These are phyloP conservation scores for Eucalyptus curtisii DNA, from an alignment of 345 rosid genomes.

Conservation along the genomic window DNA sequence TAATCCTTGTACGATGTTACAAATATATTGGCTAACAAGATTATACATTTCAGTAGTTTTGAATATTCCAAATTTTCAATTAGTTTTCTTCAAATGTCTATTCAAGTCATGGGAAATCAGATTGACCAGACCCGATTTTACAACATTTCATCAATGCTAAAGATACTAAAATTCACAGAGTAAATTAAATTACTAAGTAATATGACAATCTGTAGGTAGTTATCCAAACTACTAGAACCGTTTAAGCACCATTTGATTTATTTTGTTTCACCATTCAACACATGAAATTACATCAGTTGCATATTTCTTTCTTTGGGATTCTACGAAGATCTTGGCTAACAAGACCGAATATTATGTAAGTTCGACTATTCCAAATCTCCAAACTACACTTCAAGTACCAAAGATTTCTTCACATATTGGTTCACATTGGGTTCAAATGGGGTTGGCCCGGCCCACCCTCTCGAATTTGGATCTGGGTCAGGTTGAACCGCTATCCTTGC, in stretches of 20 bases:
- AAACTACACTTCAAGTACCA: not conserved
- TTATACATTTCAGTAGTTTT: no score
- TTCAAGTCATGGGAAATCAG: rapidly evolving
- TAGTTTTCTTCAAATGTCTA: not conserved
- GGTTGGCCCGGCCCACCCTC: not conserved
- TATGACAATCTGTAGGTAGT: not conserved
- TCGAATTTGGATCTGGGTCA: not conserved
- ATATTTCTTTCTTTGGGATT: not conserved
- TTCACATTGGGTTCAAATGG: not conserved
- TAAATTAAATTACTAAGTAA: not conserved
- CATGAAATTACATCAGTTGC: no score
- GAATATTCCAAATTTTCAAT: not conserved
- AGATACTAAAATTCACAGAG: no score
- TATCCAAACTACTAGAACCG: not conserved
- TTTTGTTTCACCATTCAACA: not conserved
- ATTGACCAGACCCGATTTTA: not conserved
- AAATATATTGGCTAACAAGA: not conserved
- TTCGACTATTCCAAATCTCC: not conserved
- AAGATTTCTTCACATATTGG: not conserved
- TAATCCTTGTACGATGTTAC: no score
- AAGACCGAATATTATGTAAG: not conserved
- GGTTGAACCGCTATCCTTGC: not conserved
- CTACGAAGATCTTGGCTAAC: not conserved
- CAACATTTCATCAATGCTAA: no score
- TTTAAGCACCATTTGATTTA: not conserved